These are phyloP conservation scores for Opeltia flavorubescens DNA, from an alignment of 495 filamentous ascomycete species.

Conservation along the genomic window DNA sequence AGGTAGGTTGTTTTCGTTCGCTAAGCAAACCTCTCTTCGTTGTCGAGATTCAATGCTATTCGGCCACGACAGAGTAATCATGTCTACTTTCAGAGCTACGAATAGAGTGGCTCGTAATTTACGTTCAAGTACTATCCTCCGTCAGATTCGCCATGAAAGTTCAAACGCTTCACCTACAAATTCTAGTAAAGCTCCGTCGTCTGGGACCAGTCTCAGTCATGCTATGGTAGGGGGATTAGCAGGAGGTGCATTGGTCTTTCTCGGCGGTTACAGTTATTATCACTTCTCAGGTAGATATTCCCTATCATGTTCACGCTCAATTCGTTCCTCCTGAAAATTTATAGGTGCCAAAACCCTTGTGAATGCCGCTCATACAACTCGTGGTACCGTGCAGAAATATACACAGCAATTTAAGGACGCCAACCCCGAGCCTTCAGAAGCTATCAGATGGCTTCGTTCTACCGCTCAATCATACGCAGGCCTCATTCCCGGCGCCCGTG, in stretches of 20 bases:
- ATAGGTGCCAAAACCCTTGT: constrained; percentile 35
- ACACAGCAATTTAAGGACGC: constrained; percentile 35
- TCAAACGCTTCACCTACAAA: not conserved
- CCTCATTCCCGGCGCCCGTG: constrained; percentile 52
- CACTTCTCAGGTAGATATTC: constrained; percentile 31
- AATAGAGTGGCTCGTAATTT: constrained; percentile 1
- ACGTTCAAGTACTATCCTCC: constrained; percentile 2
- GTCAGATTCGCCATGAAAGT: constrained; percentile 10
- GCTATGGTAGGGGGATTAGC: constrained; percentile 30
- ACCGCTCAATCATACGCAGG: constrained; percentile 44
- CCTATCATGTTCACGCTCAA: not conserved
- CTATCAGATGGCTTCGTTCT: constrained; percentile 39
- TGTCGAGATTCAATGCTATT: too few relatives aligned
- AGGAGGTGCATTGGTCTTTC: constrained; percentile 35
- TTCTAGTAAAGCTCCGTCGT: not conserved
- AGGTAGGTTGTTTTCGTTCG: too few relatives aligned
- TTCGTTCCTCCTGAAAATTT: not conserved
- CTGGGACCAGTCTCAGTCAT: constrained; percentile 10
- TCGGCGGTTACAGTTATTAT: constrained; percentile 38
- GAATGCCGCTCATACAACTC: constrained; percentile 32
- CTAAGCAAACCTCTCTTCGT: too few relatives aligned
- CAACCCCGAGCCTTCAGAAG: constrained; percentile 44
- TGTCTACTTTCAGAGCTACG: constrained; percentile 4
- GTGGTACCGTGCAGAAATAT: constrained; percentile 37
- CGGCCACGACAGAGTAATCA: not conserved